Conservation (phyloP, 148 eudicot genomes). For the Diospyros lotus region DNA sequence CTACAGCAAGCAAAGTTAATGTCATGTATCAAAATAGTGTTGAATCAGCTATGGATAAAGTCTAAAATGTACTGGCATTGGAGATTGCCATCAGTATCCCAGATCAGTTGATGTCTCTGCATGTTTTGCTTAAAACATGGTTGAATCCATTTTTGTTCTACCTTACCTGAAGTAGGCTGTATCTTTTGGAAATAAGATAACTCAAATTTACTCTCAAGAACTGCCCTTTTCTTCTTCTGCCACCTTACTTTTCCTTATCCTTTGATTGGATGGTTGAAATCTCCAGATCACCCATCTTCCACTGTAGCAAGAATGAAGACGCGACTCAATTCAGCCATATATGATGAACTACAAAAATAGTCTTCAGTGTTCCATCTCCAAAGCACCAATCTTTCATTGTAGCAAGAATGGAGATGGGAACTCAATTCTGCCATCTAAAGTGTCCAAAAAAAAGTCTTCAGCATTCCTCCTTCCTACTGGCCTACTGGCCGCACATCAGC, state of each 20-base stretch:
- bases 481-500: no score
- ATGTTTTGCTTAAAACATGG: neutral
- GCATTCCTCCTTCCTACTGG: no score
- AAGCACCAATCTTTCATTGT: no score
- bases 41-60: slow-evolving; percentile 1
- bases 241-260: neutral
- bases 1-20: neutral
- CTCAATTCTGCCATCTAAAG: no score
- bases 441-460: no score
- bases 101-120: neutral
- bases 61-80: neutral
- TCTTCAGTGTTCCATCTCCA: no score
- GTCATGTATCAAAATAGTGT: no score
- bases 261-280: neutral
- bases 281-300: neutral
- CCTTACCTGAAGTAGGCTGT: neutral
- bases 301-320: neutral
- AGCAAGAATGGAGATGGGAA: no score
- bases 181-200: neutral
- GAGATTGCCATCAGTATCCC: neutral
- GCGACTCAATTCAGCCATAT: neutral
- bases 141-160: neutral
- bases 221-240: neutral
- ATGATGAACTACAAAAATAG: neutral
- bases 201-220: neutral